Percentiles rank a stretch among this genome's conserved stretches.
Conservation (phyloP, 768 basidiomycete species). For the Tulasnella sp. region DNA sequence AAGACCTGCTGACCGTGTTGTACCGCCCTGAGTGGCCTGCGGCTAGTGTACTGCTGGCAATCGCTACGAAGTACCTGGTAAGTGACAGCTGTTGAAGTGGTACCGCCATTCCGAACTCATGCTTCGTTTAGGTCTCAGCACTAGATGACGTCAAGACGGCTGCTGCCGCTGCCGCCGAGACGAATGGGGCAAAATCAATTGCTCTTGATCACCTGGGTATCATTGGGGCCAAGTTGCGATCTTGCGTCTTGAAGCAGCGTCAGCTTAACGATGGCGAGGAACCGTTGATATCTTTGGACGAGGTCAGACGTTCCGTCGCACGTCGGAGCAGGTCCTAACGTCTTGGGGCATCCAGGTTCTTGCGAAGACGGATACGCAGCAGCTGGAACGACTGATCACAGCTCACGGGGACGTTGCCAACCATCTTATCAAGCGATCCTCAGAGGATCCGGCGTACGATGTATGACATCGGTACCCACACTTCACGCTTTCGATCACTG, state of each 20-base stretch:
- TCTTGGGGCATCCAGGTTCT: slow-evolving; percentile 36
- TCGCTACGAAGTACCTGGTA: slow-evolving; percentile 81
- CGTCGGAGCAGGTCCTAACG: not conserved
- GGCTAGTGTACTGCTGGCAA: slow-evolving; percentile 64
- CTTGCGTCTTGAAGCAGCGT: slow-evolving; percentile 34
- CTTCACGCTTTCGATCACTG: not conserved
- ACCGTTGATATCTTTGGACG: slow-evolving; percentile 43
- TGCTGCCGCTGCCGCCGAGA: slow-evolving; percentile 41
- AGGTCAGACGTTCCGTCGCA: slow-evolving; percentile 34
- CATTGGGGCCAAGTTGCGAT: slow-evolving; percentile 73
- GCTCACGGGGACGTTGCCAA: slow-evolving; percentile 53
- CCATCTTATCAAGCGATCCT: slow-evolving; percentile 57
- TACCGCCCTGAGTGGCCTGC: slow-evolving; percentile 99
- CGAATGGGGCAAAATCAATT: slow-evolving; percentile 74
- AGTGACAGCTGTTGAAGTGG: slow-evolving; percentile 18
- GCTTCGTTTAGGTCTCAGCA: slow-evolving; percentile 48
- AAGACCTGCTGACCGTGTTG: slow-evolving; percentile 74
- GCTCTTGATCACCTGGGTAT: slow-evolving; percentile 88
- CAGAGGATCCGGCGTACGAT: slow-evolving; percentile 70
- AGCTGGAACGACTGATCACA: slow-evolving; percentile 45
- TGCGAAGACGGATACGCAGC: slow-evolving; percentile 36
- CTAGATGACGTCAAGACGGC: slow-evolving; percentile 70
- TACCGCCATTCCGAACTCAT: not conserved
- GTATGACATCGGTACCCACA: slow-evolving; percentile 44
- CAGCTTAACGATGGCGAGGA: not conserved